Base-by-base conservation (phyloP, 2,329 filamentous ascomycete species). In the Ophiostoma novo-ulmi region DNA sequence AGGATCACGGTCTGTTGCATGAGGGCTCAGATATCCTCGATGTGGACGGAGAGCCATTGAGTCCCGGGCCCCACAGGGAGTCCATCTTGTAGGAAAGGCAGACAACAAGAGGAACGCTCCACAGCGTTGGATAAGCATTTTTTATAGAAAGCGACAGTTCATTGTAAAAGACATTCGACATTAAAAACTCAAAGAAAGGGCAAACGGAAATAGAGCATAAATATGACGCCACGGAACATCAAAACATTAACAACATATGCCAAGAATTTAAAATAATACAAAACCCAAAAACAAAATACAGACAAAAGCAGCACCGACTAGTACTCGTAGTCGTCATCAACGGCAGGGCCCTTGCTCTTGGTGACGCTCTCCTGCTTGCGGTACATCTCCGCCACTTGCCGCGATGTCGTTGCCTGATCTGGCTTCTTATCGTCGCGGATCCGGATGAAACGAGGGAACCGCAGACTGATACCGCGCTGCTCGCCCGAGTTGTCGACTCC, bases 241-340 rank as follows among this genome's bases (percentile, higher is more conserved):
- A 38, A 20, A 65, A 65, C 63, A 13, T 36, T 1, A 64, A 41
- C 5, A 48, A 70, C 35, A 36, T 36, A 35, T n/a, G 44, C 44
- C 13, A 55, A 65, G 58, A 3, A 61, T 31, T 5, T 26, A 41
- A 10, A 14, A 52, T 26, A 64, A 64, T 22, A 68, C 61, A 55
- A 8, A 61, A 1, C 10, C 31, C 31, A 35, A 36, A 38, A 38
- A 26, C 10, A 64, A 38, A 64, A 64, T 14, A 64, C 31, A 38
- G 10, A 17, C 22, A 22, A 39, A 17, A 2, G 63, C 31, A 52
- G 44, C 35, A 35, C 31, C 13, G 3, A 6, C 67, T 73, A 99
- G 81, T 99, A 99, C 83, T 99, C 95, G 81, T 97, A 99, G 79
- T 98, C 94, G 81, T 98, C 94, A 83, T 99, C 95, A 70, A 94